Evolutionary conservation across 139 green algal species (phyloP), one percentile per base, ranked within the genome.

Genomic region (Chloropicon primus): DNA sequence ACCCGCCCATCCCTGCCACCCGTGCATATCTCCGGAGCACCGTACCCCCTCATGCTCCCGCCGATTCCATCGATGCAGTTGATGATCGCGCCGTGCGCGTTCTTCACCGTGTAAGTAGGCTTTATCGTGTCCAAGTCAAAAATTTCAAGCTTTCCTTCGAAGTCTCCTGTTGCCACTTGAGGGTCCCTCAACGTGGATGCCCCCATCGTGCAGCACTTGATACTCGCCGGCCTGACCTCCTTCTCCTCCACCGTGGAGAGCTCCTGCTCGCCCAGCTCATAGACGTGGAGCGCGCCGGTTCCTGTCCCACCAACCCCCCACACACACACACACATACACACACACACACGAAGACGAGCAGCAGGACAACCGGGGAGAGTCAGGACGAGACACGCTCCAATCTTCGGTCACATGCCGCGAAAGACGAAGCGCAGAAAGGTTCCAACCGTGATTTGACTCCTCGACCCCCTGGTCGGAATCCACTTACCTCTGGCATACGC

Each of bases 41-140:
- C 91, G 76, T 87, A 90, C 0, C 87, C 89, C 23, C 82, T 83
- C 1, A 91, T 87, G 85, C 91, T 83, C 1, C 92, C 90, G 2
- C 92, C 93, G 74, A 80, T 89, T 1, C 89, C 91, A 62, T 97
- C 93, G 17, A 96, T 85, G 0, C 75, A 80, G 62, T 96, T 96
- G 1, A 97, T 82, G 22, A 95, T 91, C 3, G 84, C 88, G 0
- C 82, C 83, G 80, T 97, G 92, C 17, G 91, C 89, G 62, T 94
- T 85, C 23, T 26, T 74, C 17, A 26, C 23, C 3, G 71, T 74
- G 17, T 25, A 27, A 28, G 71, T 28, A 3, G 24, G 17, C 23
- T 74, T 74, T 5, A 26, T 26, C 5, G 71, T 26, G 71, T 74
- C 23, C 23, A 28, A 74, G 71, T 21, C 27, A 10, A 22, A 53